Evolutionary conservation across 352 stramenopile species (phyloP), one percentile per base, ranked within the genome.

Genomic region (Phytophthora melonis): DNA sequence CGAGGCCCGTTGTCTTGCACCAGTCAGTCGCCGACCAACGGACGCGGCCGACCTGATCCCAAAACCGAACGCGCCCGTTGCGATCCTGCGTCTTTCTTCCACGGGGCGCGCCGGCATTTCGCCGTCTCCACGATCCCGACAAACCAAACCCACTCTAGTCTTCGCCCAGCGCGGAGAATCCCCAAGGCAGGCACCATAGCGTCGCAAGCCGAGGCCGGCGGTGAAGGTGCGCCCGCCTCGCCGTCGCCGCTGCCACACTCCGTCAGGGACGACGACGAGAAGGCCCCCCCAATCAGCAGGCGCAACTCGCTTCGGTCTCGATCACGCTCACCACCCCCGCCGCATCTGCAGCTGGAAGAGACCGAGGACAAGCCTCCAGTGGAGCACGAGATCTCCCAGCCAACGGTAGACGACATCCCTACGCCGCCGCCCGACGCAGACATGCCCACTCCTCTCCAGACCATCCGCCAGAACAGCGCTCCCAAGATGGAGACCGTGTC

Each of bases 401-500:
- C 58, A 49, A 72, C 41, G 3, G 36, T 52, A 36, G 21, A 57
- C 39, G 39, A 58, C 19, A 45, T 18, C 27, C 19, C 52, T 19
- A 25, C 23, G 23, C 23, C 23, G 23, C 13, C 59, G 34, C 39
- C 50, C 18, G n/a, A 36, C n/a, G 21, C 9, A 43, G 41, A 64
- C 5, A 66, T 74, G 64, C 45, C 59, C 5, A n/a, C 45, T 19
- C 61, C 62, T 45, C 32, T 58, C 11, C 58, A 55, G 1, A 13
- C 58, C 5, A 54, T 63, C 14, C 61, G 58, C 27, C 50, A 59
- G 14, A 63, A 49, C 30, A 75, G 34, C 56, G 52, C 21, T 21
- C 41, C 58, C 3, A 79, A 72, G 56, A 32, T 75, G 3, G 61
- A 70, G 30, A 59, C 36, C 5, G 67, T 75, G 16, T 66, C 54